Evolutionary conservation across 2,329 filamentous ascomycete species (phyloP), one percentile per base, ranked within the genome.

Genomic region (Elsinoe batatas): DNA sequence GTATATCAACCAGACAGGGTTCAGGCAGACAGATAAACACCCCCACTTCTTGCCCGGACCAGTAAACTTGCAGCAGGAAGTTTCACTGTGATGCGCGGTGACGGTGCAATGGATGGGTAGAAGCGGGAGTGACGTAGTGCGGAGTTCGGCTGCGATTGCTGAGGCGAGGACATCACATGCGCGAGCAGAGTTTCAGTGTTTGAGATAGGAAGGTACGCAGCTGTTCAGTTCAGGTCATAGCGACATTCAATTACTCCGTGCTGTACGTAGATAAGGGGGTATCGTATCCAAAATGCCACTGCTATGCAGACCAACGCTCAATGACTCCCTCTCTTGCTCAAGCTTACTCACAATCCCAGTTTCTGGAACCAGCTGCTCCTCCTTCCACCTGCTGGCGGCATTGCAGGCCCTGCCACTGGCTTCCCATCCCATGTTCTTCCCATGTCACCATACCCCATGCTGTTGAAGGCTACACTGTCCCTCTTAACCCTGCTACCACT

Each of bases 381-480:
- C 50, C 43, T 59, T 32, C 49, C 61, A 36, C 54, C 61, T 15
- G 60, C 51, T 37, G 59, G 61, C 18, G 63, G 65, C 26, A 30
- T 30, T 8, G 26, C 26, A 30, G 26, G 26, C 7, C 26, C 26
- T 15, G 64, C 61, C 13, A 67, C 69, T 4, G 71, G 70, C 56
- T 72, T 60, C 11, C 68, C 72, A 62, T 74, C 72, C 64, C 68
- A 73, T 22, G 69, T 70, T 49, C 68, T 63, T 54, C 53, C 64
- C 66, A 64, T 70, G 64, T 62, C 64, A 44, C 61, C 58, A 56
- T 64, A 64, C 59, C 70, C 63, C 55, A 67, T 33, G 36, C 63
- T 64, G 56, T 66, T 65, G 44, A 60, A 59, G 17, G 61, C 59
- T 35, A 18, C 43, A 13, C 53, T 40, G 7, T 44, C 38, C 32